Evolutionary conservation across 805 yeast genomes (phyloP).

Genomic region (Barnettozyma sucrosica): DNA sequence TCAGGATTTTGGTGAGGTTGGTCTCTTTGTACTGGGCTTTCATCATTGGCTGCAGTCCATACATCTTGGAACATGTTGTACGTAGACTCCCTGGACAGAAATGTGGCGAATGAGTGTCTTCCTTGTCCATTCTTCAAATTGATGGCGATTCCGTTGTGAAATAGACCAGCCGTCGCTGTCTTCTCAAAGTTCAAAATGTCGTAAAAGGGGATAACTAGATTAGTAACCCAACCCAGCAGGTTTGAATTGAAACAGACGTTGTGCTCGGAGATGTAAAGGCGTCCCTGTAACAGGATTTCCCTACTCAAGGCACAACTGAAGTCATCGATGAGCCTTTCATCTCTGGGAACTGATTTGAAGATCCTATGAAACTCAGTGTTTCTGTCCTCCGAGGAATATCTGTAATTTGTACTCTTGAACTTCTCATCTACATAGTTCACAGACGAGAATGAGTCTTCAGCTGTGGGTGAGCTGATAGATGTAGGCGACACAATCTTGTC

Average conservation of each 20-base stretch:
- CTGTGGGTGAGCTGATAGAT: neutral
- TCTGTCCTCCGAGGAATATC: constrained; percentile 59
- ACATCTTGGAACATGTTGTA: constrained; percentile 47
- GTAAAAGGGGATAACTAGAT: constrained; percentile 59
- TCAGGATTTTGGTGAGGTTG: neutral
- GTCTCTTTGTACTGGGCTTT: neutral
- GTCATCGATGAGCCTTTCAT: constrained; percentile 77
- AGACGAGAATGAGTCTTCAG: constrained; percentile 21
- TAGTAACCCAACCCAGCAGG: constrained; percentile 87
- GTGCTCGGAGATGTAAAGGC: constrained; percentile 72
- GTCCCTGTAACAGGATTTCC: constrained; percentile 84
- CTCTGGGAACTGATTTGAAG: constrained; percentile 60
- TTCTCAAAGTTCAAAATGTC: constrained; percentile 75
- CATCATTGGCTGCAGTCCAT: constrained; percentile 19
- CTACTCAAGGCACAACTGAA: constrained; percentile 85
- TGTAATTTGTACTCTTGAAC: constrained; percentile 50
- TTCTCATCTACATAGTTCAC: constrained; percentile 52
- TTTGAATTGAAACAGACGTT: constrained; percentile 83
- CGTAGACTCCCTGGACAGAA: constrained; percentile 74
- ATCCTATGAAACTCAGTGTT: constrained; percentile 72
- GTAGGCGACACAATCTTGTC: neutral
- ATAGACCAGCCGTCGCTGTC: constrained; percentile 78
- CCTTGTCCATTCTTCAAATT: constrained; percentile 31
- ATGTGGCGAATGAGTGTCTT: constrained; percentile 80
- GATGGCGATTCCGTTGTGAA: constrained; percentile 76